phyloP scores from a whole-genome alignment of 148 eudicot species.

The Chenopodium quinoa region DNA sequence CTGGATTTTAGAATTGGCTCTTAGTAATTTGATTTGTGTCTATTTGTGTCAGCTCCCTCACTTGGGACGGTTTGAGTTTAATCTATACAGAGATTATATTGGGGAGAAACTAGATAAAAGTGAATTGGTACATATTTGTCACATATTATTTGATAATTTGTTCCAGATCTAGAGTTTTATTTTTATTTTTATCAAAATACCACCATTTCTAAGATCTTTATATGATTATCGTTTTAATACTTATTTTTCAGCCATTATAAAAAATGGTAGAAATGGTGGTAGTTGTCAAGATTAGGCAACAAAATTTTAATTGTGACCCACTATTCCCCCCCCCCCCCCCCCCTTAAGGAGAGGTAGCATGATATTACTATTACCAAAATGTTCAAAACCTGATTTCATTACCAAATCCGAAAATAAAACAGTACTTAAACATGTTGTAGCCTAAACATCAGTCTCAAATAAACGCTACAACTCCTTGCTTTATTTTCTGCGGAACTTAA shows the following conservation, averaged over 20 bases:
- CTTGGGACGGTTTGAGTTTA: neutral
- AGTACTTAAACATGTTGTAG: neutral
- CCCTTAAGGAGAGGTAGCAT: neutral
- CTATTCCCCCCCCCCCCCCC: no score
- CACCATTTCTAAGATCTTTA: no score
- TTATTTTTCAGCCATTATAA: no score
- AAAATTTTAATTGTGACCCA: neutral
- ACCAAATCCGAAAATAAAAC: neutral
- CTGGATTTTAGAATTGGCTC: neutral
- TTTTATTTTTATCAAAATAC: no score
- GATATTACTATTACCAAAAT: neutral
- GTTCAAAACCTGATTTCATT: neutral
- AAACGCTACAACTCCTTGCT: neutral
- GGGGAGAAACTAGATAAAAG: no score
- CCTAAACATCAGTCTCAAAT: neutral
- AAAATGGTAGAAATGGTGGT: neutral
- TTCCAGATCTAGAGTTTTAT: no score
- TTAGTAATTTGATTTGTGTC: neutral
- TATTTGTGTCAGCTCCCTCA: neutral
- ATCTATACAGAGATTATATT: neutral
- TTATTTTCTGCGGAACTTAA: neutral
- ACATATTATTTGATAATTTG: no score
- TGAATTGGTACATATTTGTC: no score
- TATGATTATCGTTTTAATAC: no score
- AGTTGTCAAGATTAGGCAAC: neutral